Conservation (phyloP, 306 rosid species). For the Alnus glutinosa region DNA sequence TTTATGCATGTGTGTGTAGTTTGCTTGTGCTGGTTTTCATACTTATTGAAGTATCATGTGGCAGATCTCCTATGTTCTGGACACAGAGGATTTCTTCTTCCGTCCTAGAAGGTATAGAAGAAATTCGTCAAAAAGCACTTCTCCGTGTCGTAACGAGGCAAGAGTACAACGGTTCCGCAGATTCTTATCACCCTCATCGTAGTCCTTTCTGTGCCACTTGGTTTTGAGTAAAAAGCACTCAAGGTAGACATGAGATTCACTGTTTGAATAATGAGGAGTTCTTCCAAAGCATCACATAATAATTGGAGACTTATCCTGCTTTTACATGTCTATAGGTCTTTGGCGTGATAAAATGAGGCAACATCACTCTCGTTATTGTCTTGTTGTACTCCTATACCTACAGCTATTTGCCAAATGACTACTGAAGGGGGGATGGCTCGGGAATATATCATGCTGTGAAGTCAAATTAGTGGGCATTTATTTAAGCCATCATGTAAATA, state of each 20-base stretch:
- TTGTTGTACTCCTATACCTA: slow-evolving; percentile 15
- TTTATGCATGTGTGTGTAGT: background rate
- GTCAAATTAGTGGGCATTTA: slow-evolving; percentile 33
- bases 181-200: slow-evolving; percentile 41
- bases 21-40: slow-evolving; percentile 16
- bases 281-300: background rate
- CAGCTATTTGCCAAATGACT: slow-evolving; percentile 24
- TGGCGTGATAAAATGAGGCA: slow-evolving; percentile 32
- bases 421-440: slow-evolving; percentile 40
- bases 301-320: slow-evolving; percentile 6
- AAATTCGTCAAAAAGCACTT: slow-evolving; percentile 25
- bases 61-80: slow-evolving; percentile 89
- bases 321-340: slow-evolving; percentile 20
- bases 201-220: slow-evolving; percentile 13
- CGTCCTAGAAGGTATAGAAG: slow-evolving; percentile 56
- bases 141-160: slow-evolving; percentile 33
- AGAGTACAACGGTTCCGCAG: slow-evolving; percentile 70
- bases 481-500: slow-evolving; percentile 58
- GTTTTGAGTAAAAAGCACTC: background rate
- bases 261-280: slow-evolving; percentile 12
- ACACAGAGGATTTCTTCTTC: slow-evolving; percentile 88
- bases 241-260: slow-evolving; percentile 22
- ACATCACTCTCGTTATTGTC: slow-evolving; percentile 13
- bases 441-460: slow-evolving; percentile 26
- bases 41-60: slow-evolving; percentile 30